A percentile compares a stretch with the other conserved stretches of the same genome.
Evolutionary conservation across 2,329 filamentous ascomycete species (phyloP).

Genomic region (Cercospora beticola): DNA sequence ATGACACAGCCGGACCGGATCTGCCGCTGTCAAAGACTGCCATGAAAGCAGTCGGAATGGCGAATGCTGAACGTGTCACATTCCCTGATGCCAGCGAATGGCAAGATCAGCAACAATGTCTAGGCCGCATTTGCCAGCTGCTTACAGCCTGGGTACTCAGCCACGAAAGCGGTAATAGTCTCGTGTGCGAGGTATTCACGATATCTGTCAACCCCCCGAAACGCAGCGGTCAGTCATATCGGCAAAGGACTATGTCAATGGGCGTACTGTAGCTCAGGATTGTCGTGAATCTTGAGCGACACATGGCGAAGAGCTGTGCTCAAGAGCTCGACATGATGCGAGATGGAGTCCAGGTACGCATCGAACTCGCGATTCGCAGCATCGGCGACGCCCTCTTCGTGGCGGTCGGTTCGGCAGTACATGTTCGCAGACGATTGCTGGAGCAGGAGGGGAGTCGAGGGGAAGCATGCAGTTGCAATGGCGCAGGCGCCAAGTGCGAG

Average conservation of each 20-base stretch:
- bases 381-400: slow-evolving; percentile 19
- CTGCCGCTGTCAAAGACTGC: slow-evolving; percentile 51
- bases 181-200: slow-evolving; percentile 8
- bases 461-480: not conserved
- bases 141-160: not conserved
- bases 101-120: slow-evolving; percentile 28
- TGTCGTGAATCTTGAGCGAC: slow-evolving; percentile 54
- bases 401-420: not conserved
- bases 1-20: slow-evolving; percentile 41
- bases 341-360: slow-evolving; percentile 34
- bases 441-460: not conserved
- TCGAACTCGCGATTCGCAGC: slow-evolving; percentile 2
- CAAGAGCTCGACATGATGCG: slow-evolving; percentile 44
- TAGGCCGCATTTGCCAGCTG: not conserved
- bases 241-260: slow-evolving; percentile 41
- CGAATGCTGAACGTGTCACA: slow-evolving; percentile 54
- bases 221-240: not conserved
- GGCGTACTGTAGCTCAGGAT: slow-evolving; percentile 45
- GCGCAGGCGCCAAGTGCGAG: not conserved
- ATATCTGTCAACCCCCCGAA: not conserved
- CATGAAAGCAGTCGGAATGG: slow-evolving; percentile 54
- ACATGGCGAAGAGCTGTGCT: slow-evolving; percentile 46
- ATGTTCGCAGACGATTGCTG: not conserved
- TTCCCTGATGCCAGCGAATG: slow-evolving; percentile 38
- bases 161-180: not conserved